A percentile compares a stretch with the other conserved stretches of the same genome.
Conservation (phyloP, 805 yeast genomes). For the Metschnikowia baotianmanensis region DNA sequence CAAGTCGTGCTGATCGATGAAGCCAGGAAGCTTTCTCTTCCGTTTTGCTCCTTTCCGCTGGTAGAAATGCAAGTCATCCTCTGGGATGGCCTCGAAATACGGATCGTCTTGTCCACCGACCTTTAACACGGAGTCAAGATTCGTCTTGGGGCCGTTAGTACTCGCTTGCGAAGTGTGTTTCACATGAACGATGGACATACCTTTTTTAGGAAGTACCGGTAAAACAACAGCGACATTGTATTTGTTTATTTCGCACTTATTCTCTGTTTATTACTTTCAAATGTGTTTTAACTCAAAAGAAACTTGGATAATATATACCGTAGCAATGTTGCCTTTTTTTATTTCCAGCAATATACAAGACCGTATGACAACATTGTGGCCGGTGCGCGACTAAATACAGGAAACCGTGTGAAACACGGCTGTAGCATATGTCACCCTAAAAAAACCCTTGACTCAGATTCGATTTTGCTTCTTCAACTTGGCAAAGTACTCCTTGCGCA, state of each 20-base stretch:
- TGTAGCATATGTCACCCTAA: too few relatives aligned
- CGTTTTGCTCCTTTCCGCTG: conserved; percentile 41
- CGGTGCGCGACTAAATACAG: conserved; percentile 3
- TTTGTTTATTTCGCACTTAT: too few relatives aligned
- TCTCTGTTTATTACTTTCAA: neutral
- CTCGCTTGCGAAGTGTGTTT: neutral
- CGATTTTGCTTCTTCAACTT: conserved; percentile 24
- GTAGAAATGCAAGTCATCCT: conserved; percentile 39
- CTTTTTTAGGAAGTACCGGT: conserved; percentile 36
- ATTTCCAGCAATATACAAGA: neutral
- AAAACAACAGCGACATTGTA: conserved; percentile 33
- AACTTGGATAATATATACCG: neutral
- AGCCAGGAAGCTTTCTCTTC: conserved; percentile 36
- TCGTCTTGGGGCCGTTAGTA: conserved; percentile 21
- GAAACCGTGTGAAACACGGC: conserved; percentile 4
- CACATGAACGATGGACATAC: conserved; percentile 24
- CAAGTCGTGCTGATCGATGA: conserved; percentile 33
- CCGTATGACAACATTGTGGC: neutral
- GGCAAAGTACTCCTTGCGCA: conserved; percentile 44
- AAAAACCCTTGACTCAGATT: conserved; percentile 6
- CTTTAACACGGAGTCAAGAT: conserved; percentile 26
- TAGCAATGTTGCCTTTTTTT: conserved; percentile 5
- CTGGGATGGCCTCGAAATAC: conserved; percentile 41
- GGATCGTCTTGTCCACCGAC: conserved; percentile 37
- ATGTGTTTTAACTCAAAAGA: neutral